phyloP scores from a whole-genome alignment of 441 rosid species.

The Erysimum cheiri region DNA sequence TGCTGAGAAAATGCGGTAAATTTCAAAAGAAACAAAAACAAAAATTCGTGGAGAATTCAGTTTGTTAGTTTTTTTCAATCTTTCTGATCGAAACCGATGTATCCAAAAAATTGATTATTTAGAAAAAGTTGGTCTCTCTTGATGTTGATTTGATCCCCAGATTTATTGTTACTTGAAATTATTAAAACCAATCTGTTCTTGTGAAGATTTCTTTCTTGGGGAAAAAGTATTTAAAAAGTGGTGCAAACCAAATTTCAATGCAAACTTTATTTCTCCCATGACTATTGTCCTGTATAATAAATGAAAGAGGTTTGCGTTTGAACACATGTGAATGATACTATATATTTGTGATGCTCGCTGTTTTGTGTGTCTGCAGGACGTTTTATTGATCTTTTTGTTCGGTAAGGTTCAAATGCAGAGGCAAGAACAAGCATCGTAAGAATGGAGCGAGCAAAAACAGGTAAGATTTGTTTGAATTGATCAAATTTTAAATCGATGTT shows the following conservation, averaged over 20 bases:
- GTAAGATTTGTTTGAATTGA: slow-evolving; percentile 34
- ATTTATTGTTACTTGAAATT: not conserved
- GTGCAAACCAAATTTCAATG: slow-evolving; percentile 8
- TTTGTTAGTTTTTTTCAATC: not conserved
- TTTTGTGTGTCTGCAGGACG: slow-evolving; percentile 8
- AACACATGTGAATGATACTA: not conserved
- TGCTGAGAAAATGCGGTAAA: not conserved
- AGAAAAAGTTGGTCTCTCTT: not conserved
- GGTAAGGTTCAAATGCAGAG: slow-evolving; percentile 32
- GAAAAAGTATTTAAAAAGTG: not conserved
- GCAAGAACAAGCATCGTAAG: slow-evolving; percentile 29
- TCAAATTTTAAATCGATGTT: too few relatives aligned
- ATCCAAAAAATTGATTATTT: not conserved
- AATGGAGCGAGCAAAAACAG: slow-evolving; percentile 47
- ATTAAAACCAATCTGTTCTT: too few relatives aligned
- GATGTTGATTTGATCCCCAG: not conserved
- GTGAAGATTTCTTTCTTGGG: slow-evolving; percentile 16
- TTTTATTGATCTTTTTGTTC: not conserved
- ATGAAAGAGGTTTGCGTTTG: not conserved
- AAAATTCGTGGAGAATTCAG: not conserved
- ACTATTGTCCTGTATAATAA: not conserved
- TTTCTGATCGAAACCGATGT: not conserved
- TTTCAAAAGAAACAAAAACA: slow-evolving; percentile 14
- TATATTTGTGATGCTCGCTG: not conserved
- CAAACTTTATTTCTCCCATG: slow-evolving; percentile 10